Evolutionary conservation across 2,329 filamentous ascomycete species (phyloP), one percentile per base, ranked within the genome.

Genomic region (Emmonsia crescens): DNA sequence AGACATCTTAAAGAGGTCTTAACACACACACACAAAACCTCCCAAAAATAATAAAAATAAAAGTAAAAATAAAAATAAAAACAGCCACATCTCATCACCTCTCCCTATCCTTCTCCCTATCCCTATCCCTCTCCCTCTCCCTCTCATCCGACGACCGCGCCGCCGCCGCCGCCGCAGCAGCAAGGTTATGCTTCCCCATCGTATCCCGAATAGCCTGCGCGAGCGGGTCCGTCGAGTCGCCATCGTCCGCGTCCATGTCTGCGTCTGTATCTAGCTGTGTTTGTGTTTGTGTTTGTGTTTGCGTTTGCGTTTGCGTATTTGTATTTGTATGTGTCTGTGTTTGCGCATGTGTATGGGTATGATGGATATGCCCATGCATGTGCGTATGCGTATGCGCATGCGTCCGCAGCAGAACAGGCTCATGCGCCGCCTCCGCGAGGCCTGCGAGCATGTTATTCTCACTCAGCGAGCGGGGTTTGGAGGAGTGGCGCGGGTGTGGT

Each of bases 201-300:
- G 75, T 77, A 60, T 77, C 75, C 61, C 74, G 65, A 44, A 77
- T 77, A 24, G 75, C 75, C 63, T 77, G 75, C 67, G 75, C 74
- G 42, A 77, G 64, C 1, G 74, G 69, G 60, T 75, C 72, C 60
- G 74, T 75, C 33, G 73, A 72, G 62, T 75, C 75, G 1, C 72
- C 72, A 36, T 72, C 75, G 38, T 75, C 73, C 27, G 40, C 36
- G 5, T 40, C 57, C 6, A 19, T 27, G 19, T 42, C 31, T 6
- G 74, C 72, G 21, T 74, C 71, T 6, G 67, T 60, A 1, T 52
- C 60, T 5, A 58, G 36, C 31, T 65, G 61, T 33, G 57, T 48
- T 66, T 61, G 29, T 61, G 66, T 31, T 69, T 61, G 59, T 66
- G 60, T 48, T 66, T 67, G 51, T 2, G 33, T 10, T 24, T 31